Base-by-base conservation (phyloP, 1,284 basidiomycete species). In the Ceratobasidium papillatum region DNA sequence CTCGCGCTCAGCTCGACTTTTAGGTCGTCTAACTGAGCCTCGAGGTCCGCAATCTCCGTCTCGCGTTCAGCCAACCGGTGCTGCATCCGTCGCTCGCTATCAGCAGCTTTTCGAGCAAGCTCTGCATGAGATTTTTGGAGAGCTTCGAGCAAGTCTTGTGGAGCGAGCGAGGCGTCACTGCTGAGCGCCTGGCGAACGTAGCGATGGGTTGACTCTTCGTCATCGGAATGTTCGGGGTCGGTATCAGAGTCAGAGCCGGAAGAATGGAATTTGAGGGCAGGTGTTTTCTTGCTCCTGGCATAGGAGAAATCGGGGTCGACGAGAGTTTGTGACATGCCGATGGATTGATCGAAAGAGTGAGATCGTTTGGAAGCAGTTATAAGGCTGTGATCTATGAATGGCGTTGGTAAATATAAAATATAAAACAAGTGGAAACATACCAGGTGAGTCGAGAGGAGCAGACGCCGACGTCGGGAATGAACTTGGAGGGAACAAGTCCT, bases 111-210 rank as follows among this genome's bases (percentile, higher is more conserved):
- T 76, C 89, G 85, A 51, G 85, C 84, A 19, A 95, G 83, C 38
- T 96, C 94, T 0, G 84, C 82, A 77, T 94, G 95, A n/a, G 87
- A 84, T 77, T 89, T 87, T 80, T 91, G 87, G 73, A 95, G 81
- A 1, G 87, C 88, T 9, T 93, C 91, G 27, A 94, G 75, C 3
- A 86, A 85, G 0, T 86, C 88, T 14, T 90, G 91, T 30, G 86
- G 86, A 0, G 87, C 82, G 3, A 85, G 82, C 47, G 85, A 85
- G 5, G 90, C 86, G 77, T 90, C 88, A 77, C 87, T 82, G 9
- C 90, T 86, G 41, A 91, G 84, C 0, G 87, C 88, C 61, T 62
- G 63, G 17, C 63, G 56, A 14, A 75, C 73, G 74, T 19, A 87
- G 80, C 12, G 84, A 84, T n/a, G 85, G 41, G 88, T 86, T 3